Percentiles rank a stretch among this genome's conserved stretches.
phyloP scores from a whole-genome alignment of 208 protist genomes.

The Acanthamoeba culbertsoni region DNA sequence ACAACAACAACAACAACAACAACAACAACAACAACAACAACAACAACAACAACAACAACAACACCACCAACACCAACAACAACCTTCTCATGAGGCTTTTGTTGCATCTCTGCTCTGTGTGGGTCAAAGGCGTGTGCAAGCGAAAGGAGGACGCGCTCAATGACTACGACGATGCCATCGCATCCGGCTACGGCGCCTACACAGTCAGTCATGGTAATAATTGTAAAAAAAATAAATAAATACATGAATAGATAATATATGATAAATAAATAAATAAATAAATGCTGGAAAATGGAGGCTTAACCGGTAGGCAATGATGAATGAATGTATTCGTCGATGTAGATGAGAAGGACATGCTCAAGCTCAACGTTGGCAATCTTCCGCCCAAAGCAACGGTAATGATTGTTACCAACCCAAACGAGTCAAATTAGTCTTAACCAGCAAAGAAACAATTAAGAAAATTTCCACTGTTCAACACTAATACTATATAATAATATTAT shows the following conservation, averaged over 20 bases:
- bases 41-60: background rate
- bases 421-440: too few relatives aligned
- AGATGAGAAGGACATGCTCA: constrained; percentile 59
- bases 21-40: background rate
- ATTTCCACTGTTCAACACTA: background rate
- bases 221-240: too few relatives aligned
- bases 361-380: constrained; percentile 42
- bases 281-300: too few relatives aligned
- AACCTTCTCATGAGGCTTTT: background rate
- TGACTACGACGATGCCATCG: constrained; percentile 69
- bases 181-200: constrained; percentile 55
- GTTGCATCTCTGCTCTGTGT: background rate
- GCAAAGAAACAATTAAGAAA: too few relatives aligned
- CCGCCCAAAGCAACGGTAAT: constrained; percentile 40
- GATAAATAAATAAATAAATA: too few relatives aligned
- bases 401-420: background rate
- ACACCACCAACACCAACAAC: background rate
- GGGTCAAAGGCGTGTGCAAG: background rate
- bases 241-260: too few relatives aligned
- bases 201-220: background rate
- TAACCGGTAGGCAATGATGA: background rate
- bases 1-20: background rate
- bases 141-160: constrained; percentile 68
- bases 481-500: background rate
- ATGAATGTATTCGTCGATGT: too few relatives aligned